phyloP scores from a whole-genome alignment of 108 stramenopile genomes.

The Phaeodactylum tricornutum region DNA sequence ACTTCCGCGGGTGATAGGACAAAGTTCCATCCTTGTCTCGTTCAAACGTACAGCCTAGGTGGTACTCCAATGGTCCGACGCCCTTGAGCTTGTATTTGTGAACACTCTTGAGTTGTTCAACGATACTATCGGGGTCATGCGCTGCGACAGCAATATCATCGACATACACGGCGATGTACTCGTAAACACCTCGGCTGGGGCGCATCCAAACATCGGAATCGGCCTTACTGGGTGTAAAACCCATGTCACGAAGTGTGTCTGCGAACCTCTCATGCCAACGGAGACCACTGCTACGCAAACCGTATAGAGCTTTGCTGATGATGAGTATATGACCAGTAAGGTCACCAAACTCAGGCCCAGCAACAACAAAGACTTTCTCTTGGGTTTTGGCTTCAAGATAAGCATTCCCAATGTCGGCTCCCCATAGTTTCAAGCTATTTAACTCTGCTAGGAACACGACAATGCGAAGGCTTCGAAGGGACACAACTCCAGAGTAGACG shows the following conservation, averaged over 20 bases:
- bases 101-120: neutral
- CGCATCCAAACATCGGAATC: slow-evolving; percentile 27
- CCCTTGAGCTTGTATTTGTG: slow-evolving; percentile 7
- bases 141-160: slow-evolving; percentile 4
- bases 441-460: slow-evolving; percentile 9
- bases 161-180: slow-evolving; percentile 7
- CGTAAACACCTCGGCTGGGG: neutral
- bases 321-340: slow-evolving; percentile 1
- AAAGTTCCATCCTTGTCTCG: slow-evolving; percentile 5
- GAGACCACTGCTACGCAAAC: slow-evolving; percentile 1
- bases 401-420: slow-evolving; percentile 14
- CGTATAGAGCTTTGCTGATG: slow-evolving; percentile 13
- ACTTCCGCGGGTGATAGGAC: neutral
- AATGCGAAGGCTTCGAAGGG: slow-evolving; percentile 5
- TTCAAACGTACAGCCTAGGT: slow-evolving; percentile 3
- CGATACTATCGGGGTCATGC: slow-evolving; percentile 10
- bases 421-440: slow-evolving; percentile 4
- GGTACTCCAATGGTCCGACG: neutral
- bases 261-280: neutral
- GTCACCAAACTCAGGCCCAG: slow-evolving; percentile 17
- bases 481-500: slow-evolving; percentile 21
- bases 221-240: slow-evolving; percentile 16
- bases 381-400: slow-evolving; percentile 9
- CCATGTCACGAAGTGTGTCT: slow-evolving; percentile 15
- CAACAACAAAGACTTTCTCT: slow-evolving; percentile 13